Evolutionary conservation across 306 rosid genomes (phyloP), one percentile per base, ranked within the genome.

Genomic region (Quercus parvula): DNA sequence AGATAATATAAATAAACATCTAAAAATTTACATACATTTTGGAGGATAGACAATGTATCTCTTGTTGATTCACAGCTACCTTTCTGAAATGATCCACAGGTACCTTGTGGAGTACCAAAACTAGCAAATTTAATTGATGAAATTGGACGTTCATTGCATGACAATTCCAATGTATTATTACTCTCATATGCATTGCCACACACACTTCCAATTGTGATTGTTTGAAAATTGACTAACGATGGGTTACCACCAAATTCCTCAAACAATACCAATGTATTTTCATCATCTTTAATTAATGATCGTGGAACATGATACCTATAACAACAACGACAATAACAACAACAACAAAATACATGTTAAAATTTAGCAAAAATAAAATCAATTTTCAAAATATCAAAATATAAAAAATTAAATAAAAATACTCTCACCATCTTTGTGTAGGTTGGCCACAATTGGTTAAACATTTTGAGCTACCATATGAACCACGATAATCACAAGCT

Each of bases 231-330:
- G 51, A 84, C 89, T 0, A 27, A 28, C 1, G 85, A 78, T 3
- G 91, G 89, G 8, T 84, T 84, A 9, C 91, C 90, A 35, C 90
- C 92, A 19, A 90, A 57, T 70, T 90, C 90, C 83, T 81, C 91
- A 15, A 90, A 90, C 88, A 88, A 71, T n/a, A 88, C 87, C 80
- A 88, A 10, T 0, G 78, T 74, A 70, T 89, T 91, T 2, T 6
- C 82, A 4, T 73, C 91, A 0, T 88, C 88, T 46, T 69, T 6
- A 5, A 85, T 15, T 33, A 71, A 89, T 0, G 88, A 85, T 6
- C 90, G 81, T 5, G 90, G 88, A 19, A 89, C 85, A 46, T 91
- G 95, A 71, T 89, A 89, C 89, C 91, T 87, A 22, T 49, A 44
- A 15, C 27, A 5, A 54, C 2, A 33, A 55, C 24, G 31, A 15